A percentile compares a stretch with the other conserved stretches of the same genome.
phyloP scores from a whole-genome alignment of 495 filamentous ascomycete genomes.

The Xylaria venustula region DNA sequence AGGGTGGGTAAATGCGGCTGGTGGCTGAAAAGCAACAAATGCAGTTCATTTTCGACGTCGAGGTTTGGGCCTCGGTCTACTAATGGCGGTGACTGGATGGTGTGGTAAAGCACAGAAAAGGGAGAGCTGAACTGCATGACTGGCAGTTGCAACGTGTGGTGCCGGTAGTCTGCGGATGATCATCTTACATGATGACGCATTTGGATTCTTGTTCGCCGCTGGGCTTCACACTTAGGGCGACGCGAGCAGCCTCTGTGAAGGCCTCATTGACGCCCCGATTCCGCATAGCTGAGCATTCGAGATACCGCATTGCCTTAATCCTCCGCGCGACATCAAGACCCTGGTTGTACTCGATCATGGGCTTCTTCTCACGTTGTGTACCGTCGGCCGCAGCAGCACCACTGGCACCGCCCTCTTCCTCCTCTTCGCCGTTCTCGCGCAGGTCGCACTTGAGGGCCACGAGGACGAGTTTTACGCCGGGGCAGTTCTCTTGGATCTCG shows the following conservation, averaged over 20 bases:
- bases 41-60: not conserved
- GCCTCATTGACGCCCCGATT: constrained; percentile 97
- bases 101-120: not conserved
- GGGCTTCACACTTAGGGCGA: constrained; percentile 90
- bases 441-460: constrained; percentile 97
- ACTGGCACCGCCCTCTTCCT: constrained; percentile 42
- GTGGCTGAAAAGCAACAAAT: not conserved
- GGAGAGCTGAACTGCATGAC: not conserved
- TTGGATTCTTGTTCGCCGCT: constrained; percentile 71
- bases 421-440: constrained; percentile 64
- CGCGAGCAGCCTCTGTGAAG: constrained; percentile 95
- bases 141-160: constrained; percentile 20
- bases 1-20: constrained; percentile 1
- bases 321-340: constrained; percentile 89
- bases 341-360: constrained; percentile 87
- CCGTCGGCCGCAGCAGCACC: constrained; percentile 28
- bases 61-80: not conserved
- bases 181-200: constrained; percentile 55
- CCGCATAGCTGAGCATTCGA: constrained; percentile 98
- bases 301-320: constrained; percentile 84
- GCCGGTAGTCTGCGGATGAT: constrained; percentile 7
- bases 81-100: not conserved
- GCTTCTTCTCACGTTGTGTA: constrained; percentile 56
- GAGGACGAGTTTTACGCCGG: constrained; percentile 89
- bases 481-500: constrained; percentile 97